These are phyloP conservation scores for Hygrophila difformis DNA, from an alignment of 257 asterid species.

Conservation along the genomic window DNA sequence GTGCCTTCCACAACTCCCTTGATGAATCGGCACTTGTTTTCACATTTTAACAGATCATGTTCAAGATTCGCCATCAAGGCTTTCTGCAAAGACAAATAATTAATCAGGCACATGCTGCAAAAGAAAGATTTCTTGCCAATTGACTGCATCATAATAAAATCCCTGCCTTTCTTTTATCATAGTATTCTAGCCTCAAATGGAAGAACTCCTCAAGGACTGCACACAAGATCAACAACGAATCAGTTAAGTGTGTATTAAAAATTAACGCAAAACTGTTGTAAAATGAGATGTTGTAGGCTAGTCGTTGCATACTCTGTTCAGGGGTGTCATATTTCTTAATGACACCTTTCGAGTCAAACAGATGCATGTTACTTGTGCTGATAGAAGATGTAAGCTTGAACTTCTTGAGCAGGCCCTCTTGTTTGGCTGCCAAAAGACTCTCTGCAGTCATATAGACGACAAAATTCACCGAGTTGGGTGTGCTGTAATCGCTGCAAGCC, in stretches of 20 bases:
- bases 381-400: conserved; percentile 70
- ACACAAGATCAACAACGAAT: conserved; percentile 16
- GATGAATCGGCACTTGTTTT: conserved; percentile 78
- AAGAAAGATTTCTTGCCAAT: neutral
- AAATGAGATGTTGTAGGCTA: neutral
- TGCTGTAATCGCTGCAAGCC: conserved; percentile 62
- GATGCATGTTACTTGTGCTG: conserved; percentile 90
- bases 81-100: conserved; percentile 39
- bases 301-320: conserved; percentile 79
- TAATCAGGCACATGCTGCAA: neutral
- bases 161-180: conserved; percentile 77
- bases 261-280: no score
- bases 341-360: conserved; percentile 69
- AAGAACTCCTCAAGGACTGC: conserved; percentile 94
- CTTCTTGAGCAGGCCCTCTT: conserved; percentile 74
- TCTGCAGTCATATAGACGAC: conserved; percentile 46
- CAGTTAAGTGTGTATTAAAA: neutral
- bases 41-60: conserved; percentile 59
- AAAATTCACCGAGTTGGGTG: conserved; percentile 60
- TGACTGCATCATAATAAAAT: neutral
- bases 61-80: conserved; percentile 61
- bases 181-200: conserved; percentile 61
- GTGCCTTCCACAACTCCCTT: conserved; percentile 73
- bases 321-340: conserved; percentile 91
- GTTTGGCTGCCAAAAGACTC: conserved; percentile 46